Base-by-base conservation (phyloP, 176 grass and related monocot species). In the Aegilops umbellulata region DNA sequence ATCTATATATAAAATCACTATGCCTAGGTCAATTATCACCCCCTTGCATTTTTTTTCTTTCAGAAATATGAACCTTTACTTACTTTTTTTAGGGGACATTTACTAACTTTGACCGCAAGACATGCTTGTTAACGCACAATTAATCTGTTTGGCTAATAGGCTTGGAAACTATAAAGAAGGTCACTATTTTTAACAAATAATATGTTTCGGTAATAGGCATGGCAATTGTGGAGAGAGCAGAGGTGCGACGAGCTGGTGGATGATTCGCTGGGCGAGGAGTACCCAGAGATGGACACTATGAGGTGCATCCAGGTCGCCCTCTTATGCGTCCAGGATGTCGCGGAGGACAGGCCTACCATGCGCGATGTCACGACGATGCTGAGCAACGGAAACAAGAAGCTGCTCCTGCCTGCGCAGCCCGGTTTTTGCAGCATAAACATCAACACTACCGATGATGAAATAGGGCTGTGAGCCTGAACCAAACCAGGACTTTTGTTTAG, bases 301-400 rank as follows among this genome's bases (percentile, higher is more conserved):
- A 81, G 79, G 41, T 81, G 41, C 41, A 81, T 81, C 14, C 79
- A 81, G 26, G 16, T 68, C 1, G 41, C 79, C 4, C 79, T 81
- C 13, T 5, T 63, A 8, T 80, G 78, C 4, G 39, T 66, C 9
- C 78, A 80, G 0, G 78, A 80, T 1, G 8, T 10, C 22, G 62
- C 79, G 14, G 62, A 81, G 6, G 62, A 81, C 3, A 81, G 79
- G 62, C 79, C 79, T 14, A 81, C 26, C 10, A 67, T 81, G 79
- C 79, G 20, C 62, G 62, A 81, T 4, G 41, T 51, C 3, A 81
- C 3, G 17, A 51, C 6, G 25, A 32, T 81, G 62, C 26, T 81
- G 13, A 7, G 79, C 62, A 67, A 67, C 16, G 13, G 17, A 66
- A 66, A 81, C 62, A 67, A 44, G 6, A 67, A 39, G 62, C 5